Percentiles rank a stretch among this genome's conserved stretches.
Conservation (phyloP, 2,329 filamentous ascomycete genomes). For the Aotearoamyces nothofagi region DNA sequence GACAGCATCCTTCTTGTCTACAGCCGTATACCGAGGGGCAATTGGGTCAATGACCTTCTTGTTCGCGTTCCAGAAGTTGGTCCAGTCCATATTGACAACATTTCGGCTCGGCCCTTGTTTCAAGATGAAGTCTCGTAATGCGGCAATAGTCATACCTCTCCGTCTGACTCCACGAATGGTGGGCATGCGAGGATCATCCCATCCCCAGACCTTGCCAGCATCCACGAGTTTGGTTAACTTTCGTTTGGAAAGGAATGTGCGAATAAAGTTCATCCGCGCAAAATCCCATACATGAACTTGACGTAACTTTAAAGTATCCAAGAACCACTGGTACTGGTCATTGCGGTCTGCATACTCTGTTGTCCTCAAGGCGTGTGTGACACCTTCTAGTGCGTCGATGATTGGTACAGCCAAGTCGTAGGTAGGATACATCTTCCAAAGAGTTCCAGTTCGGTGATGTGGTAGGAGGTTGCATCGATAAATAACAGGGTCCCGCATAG, state of each 20-base stretch:
- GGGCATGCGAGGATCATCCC: constrained; percentile 80
- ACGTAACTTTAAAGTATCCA: constrained; percentile 57
- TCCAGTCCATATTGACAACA: constrained; percentile 75
- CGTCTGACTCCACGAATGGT: constrained; percentile 67
- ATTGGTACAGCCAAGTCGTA: constrained; percentile 80
- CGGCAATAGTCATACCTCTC: constrained; percentile 65
- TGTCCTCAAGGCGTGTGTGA: constrained; percentile 70
- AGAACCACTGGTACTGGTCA: constrained; percentile 76
- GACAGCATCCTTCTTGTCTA: constrained; percentile 56
- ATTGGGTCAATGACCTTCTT: constrained; percentile 72
- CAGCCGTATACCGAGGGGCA: constrained; percentile 55
- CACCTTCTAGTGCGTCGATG: constrained; percentile 65
- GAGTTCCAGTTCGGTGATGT: constrained; percentile 66
- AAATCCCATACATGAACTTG: constrained; percentile 79
- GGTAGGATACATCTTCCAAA: constrained; percentile 77
- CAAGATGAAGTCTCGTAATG: constrained; percentile 69
- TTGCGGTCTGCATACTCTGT: constrained; percentile 83
- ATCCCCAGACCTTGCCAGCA: constrained; percentile 60
- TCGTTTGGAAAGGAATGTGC: constrained; percentile 71
- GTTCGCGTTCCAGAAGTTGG: constrained; percentile 52
- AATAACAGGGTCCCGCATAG: constrained; percentile 91
- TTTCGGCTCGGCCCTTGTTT: constrained; percentile 75
- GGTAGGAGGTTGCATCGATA: constrained; percentile 71
- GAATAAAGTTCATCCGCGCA: constrained; percentile 69
- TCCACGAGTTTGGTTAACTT: constrained; percentile 78